These are phyloP conservation scores for Sporopachydermia lactativora DNA, from an alignment of 805 yeast species.

Conservation along the genomic window DNA sequence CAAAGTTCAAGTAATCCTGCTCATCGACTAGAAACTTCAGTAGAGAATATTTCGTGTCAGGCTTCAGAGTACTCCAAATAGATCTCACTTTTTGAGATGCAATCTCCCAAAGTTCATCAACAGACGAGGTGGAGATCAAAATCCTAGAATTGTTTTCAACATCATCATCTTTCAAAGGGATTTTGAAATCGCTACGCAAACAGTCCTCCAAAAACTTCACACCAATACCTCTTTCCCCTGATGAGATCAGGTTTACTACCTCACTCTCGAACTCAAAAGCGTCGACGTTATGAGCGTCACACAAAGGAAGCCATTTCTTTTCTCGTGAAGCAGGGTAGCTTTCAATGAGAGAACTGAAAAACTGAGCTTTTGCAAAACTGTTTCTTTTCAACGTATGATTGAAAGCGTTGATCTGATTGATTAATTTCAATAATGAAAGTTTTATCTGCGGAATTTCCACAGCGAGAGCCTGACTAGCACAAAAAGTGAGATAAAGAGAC, in stretches of 20 bases:
- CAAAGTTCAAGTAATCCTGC: slow-evolving; percentile 25
- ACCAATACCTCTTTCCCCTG: slow-evolving; percentile 44
- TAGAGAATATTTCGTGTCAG: slow-evolving; percentile 42
- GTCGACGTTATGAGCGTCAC: slow-evolving; percentile 34
- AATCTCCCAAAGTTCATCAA: slow-evolving; percentile 28
- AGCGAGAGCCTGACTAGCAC: slow-evolving; percentile 51
- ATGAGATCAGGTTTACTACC: slow-evolving; percentile 44
- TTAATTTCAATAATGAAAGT: slow-evolving; percentile 29
- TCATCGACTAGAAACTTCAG: slow-evolving; percentile 49
- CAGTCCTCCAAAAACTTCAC: slow-evolving; percentile 45
- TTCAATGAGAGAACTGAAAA: slow-evolving; percentile 32
- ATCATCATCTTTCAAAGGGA: neutral
- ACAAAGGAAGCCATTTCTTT: slow-evolving; percentile 25
- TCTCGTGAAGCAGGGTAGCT: slow-evolving; percentile 33
- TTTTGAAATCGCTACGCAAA: slow-evolving; percentile 23
- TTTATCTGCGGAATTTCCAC: slow-evolving; percentile 44
- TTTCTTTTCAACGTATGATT: neutral
- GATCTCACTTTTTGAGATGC: slow-evolving; percentile 37
- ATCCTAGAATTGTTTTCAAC: slow-evolving; percentile 16
- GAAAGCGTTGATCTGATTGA: slow-evolving; percentile 22
- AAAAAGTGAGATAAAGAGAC: slow-evolving; percentile 42
- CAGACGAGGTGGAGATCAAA: no score
- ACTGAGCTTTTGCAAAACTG: slow-evolving; percentile 18
- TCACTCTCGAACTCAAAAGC: slow-evolving; percentile 41
- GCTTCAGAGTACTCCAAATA: slow-evolving; percentile 43